Conservation (phyloP, 352 stramenopile genomes). For the Pilasporangium apinafurcum region DNA sequence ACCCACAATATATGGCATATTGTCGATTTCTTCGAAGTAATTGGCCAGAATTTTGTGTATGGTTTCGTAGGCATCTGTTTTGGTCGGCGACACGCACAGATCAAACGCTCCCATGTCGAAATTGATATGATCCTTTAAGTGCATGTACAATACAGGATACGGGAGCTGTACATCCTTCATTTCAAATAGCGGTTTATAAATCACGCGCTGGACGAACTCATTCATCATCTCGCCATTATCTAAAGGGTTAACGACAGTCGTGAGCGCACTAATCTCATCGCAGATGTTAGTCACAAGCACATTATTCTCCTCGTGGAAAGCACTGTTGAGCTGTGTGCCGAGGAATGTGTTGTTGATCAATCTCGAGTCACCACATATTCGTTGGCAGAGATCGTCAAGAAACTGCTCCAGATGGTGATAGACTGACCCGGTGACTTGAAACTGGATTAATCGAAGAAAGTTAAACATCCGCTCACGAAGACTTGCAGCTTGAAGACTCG, state of each 20-base stretch:
- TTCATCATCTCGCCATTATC: neutral
- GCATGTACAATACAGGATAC: conserved; percentile 8
- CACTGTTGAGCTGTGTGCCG: neutral
- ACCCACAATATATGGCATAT: conserved; percentile 26
- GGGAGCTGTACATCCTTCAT: neutral
- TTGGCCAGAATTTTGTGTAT: conserved; percentile 30
- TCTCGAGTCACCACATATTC: conserved; percentile 19
- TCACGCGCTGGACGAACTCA: neutral
- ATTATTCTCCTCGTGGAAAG: neutral
- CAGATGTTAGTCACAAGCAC: neutral
- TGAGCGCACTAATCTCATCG: neutral
- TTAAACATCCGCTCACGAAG: conserved; percentile 47
- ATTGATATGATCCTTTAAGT: conserved; percentile 6
- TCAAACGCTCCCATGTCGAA: neutral
- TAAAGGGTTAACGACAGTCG: neutral
- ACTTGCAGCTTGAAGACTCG: conserved; percentile 16
- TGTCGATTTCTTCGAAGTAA: conserved; percentile 42
- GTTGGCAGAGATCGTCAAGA: conserved; percentile 18
- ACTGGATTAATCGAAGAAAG: conserved; percentile 43
- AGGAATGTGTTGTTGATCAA: neutral
- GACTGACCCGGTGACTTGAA: conserved; percentile 37
- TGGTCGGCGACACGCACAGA: conserved; percentile 19
- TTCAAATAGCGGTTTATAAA: neutral
- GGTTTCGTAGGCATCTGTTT: conserved; percentile 28
- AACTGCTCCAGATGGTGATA: conserved; percentile 23